Conservation (phyloP, 192 early-diverging fungal species). For the Pilaira anomala region DNA sequence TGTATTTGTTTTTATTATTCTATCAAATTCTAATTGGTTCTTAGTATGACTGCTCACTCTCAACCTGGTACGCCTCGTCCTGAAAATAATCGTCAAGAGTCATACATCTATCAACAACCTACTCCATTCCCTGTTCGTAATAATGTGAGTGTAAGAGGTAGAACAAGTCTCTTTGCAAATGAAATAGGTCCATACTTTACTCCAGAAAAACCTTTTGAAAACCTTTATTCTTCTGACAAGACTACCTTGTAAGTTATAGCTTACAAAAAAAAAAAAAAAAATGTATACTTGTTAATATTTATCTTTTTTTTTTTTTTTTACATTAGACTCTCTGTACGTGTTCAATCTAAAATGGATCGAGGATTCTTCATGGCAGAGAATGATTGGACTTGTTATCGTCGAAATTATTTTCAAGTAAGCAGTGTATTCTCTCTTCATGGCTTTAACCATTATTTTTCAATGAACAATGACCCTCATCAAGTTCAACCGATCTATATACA, state of each 20-base stretch:
- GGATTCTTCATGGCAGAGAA: conserved; percentile 76
- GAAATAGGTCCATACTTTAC: conserved; percentile 22
- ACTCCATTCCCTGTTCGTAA: background rate
- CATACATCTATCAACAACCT: conserved; percentile 6
- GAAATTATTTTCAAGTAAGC: conserved; percentile 82
- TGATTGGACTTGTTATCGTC: conserved; percentile 86
- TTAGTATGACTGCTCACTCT: conserved; percentile 23
- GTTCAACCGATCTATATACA: conserved; percentile 57
- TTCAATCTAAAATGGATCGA: conserved; percentile 69
- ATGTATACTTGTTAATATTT: background rate
- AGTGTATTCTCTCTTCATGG: conserved; percentile 43
- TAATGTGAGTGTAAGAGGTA: conserved; percentile 2
- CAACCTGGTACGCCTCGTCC: conserved; percentile 32
- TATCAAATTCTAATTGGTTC: conserved; percentile 10
- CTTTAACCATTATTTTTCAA: conserved; percentile 8
- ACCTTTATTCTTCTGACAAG: conserved; percentile 18
- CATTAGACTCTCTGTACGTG: conserved; percentile 46
- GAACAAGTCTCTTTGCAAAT: conserved; percentile 1
- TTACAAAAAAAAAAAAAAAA: too few species aligned
- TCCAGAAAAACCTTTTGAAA: conserved; percentile 19
- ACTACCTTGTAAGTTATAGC: conserved; percentile 21
- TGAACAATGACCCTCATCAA: conserved; percentile 10
- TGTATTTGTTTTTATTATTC: background rate
- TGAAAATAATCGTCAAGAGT: conserved; percentile 7
- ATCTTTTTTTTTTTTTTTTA: background rate